Percentiles rank a stretch among this genome's conserved stretches.
These are phyloP conservation scores for Dalbergia cultrata DNA, from an alignment of 306 rosid species.

Conservation along the genomic window DNA sequence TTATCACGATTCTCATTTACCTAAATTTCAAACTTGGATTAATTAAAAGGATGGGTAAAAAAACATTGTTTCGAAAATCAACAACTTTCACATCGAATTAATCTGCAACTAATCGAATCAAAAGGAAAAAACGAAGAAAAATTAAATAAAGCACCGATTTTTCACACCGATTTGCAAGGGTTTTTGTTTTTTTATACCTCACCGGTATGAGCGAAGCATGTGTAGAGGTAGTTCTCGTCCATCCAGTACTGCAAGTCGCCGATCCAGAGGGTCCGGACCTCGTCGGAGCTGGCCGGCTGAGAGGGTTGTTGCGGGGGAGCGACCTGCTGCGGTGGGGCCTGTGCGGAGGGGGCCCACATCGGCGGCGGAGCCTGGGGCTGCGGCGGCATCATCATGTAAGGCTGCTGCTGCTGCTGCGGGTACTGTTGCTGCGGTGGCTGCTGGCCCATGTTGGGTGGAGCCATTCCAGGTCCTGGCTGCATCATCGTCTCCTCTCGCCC, in stretches of 20 bases:
- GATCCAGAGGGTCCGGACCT: slow-evolving; percentile 96
- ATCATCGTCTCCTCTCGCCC: slow-evolving; percentile 57
- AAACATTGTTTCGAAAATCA: background rate
- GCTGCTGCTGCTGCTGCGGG: slow-evolving; percentile 52
- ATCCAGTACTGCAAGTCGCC: slow-evolving; percentile 98
- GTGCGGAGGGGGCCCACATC: slow-evolving; percentile 69
- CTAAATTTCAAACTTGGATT: background rate
- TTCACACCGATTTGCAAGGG: background rate
- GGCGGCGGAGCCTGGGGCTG: slow-evolving; percentile 61
- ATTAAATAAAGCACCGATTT: no score
- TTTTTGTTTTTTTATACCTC: slow-evolving; percentile 60
- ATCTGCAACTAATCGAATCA: no score
- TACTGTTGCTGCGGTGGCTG: slow-evolving; percentile 69
- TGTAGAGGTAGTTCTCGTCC: slow-evolving; percentile 81
- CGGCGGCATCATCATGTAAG: slow-evolving; percentile 88
- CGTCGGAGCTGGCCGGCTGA: slow-evolving; percentile 71
- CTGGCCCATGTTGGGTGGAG: slow-evolving; percentile 64
- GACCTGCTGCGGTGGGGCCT: slow-evolving; percentile 51
- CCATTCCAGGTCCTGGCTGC: slow-evolving; percentile 85
- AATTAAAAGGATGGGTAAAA: background rate
- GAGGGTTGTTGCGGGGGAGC: slow-evolving; percentile 29
- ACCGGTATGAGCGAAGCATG: slow-evolving; percentile 75
- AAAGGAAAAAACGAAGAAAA: no score
- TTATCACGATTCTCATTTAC: background rate
- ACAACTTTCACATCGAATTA: background rate